Evolutionary conservation across 1,139 yeast genomes (phyloP).

Genomic region (Zygosaccharomyces sapae): DNA sequence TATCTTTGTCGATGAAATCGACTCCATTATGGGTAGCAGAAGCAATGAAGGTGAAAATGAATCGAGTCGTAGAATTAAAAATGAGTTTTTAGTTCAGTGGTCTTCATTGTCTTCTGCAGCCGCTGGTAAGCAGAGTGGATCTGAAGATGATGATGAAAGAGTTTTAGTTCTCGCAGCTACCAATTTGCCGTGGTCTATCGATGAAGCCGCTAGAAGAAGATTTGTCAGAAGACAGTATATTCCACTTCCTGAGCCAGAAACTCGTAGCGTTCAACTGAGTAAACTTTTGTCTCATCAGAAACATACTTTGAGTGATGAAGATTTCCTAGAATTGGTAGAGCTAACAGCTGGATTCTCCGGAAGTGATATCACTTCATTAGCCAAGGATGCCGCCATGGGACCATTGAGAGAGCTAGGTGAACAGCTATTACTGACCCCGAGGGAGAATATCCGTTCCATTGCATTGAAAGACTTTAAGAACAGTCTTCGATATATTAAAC

Average conservation of each 20-base stretch:
- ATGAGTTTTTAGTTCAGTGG: constrained; percentile 95
- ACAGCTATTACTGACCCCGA: constrained; percentile 73
- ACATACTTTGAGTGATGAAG: constrained; percentile 62
- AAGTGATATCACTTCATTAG: constrained; percentile 89
- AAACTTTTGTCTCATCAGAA: constrained; percentile 73
- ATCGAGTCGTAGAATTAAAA: constrained; percentile 84
- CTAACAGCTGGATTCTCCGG: constrained; percentile 85
- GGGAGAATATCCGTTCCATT: constrained; percentile 82
- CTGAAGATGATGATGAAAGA: constrained; percentile 59
- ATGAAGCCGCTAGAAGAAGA: constrained; percentile 95
- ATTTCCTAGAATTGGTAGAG: constrained; percentile 55
- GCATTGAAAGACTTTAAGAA: constrained; percentile 67
- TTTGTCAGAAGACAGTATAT: constrained; percentile 91
- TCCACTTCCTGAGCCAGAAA: constrained; percentile 86
- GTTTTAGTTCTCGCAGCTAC: constrained; percentile 95
- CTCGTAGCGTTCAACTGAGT: constrained; percentile 67
- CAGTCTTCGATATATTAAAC: constrained; percentile 79
- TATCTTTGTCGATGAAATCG: constrained; percentile 94
- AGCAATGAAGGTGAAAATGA: constrained; percentile 77
- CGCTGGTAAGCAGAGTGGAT: constrained; percentile 48
- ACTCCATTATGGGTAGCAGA: constrained; percentile 79
- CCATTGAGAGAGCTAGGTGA: constrained; percentile 91
- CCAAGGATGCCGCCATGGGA: constrained; percentile 98
- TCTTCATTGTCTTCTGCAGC: constrained; percentile 91
- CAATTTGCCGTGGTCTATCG: constrained; percentile 95